These are phyloP conservation scores for Fusarium odoratissimum DNA, from an alignment of 2,329 filamentous ascomycete species.

Conservation along the genomic window DNA sequence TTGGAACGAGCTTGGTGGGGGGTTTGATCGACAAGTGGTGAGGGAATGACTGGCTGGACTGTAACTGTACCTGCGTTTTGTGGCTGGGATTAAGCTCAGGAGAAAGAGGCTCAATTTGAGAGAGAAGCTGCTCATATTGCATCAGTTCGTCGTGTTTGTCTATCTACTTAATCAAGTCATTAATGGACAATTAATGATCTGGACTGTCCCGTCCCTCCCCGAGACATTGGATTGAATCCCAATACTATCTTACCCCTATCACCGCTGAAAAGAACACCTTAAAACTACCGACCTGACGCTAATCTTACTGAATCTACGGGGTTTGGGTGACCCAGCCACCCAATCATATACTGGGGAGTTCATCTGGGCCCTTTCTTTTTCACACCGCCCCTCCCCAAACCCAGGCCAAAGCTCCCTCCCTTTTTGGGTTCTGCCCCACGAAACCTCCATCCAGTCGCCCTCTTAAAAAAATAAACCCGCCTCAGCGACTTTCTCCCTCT, in stretches of 20 bases:
- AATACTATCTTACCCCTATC: constrained; percentile 22
- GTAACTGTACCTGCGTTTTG: constrained; percentile 38
- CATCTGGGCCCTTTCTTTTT: constrained; percentile 22
- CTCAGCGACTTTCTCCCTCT: constrained; percentile 19
- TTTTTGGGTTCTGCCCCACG: constrained; percentile 35
- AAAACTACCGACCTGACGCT: constrained; percentile 30
- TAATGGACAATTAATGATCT: background rate
- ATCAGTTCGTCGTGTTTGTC: background rate
- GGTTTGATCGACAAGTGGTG: constrained; percentile 29
- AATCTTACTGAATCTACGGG: constrained; percentile 21
- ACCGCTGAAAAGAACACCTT: constrained; percentile 24
- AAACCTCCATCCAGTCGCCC: constrained; percentile 21
- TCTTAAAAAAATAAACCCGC: constrained; percentile 39
- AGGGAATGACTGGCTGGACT: constrained; percentile 14
- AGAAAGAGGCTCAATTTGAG: background rate
- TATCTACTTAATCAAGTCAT: background rate
- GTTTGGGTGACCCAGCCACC: background rate
- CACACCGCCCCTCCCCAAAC: constrained; percentile 36
- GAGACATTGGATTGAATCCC: constrained; percentile 25
- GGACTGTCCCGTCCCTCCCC: background rate
- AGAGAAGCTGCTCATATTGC: background rate
- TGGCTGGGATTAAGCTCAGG: constrained; percentile 11
- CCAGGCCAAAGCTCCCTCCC: constrained; percentile 32
- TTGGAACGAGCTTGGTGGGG: constrained; percentile 23
- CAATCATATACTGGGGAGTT: constrained; percentile 10